phyloP scores from a whole-genome alignment of 129 eudicot species.

The Saussurea involucrata region DNA sequence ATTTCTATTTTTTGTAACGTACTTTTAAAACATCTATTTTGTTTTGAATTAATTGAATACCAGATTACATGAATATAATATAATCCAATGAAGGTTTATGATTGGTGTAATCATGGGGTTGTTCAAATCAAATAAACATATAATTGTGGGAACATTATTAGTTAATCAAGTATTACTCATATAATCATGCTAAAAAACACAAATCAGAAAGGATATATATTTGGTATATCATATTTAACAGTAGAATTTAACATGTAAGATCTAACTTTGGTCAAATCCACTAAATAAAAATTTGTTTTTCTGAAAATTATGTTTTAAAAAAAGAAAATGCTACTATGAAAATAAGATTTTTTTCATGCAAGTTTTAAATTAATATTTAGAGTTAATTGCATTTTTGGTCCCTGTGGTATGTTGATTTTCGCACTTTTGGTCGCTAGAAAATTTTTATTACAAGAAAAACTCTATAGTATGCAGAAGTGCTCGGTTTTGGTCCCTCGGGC shows the following conservation, averaged over 20 bases:
- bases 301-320: background rate
- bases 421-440: too few relatives aligned
- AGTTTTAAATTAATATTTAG: background rate
- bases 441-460: too few relatives aligned
- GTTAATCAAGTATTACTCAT: background rate
- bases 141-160: background rate
- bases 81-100: background rate
- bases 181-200: background rate
- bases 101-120: slow-evolving; percentile 3
- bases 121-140: slow-evolving; percentile 5
- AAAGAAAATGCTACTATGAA: background rate
- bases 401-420: too few relatives aligned
- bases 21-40: too few relatives aligned
- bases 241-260: background rate
- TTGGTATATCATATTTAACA: background rate
- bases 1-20: too few relatives aligned
- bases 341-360: background rate
- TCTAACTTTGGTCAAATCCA: background rate
- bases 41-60: too few relatives aligned
- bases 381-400: too few relatives aligned
- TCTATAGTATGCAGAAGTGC: too few relatives aligned
- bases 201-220: background rate
- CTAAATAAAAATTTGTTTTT: too few relatives aligned
- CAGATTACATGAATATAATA: background rate
- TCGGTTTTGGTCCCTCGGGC: too few relatives aligned